Conservation (phyloP, 164 flowering plant genomes). For the Buxus sempervirens region DNA sequence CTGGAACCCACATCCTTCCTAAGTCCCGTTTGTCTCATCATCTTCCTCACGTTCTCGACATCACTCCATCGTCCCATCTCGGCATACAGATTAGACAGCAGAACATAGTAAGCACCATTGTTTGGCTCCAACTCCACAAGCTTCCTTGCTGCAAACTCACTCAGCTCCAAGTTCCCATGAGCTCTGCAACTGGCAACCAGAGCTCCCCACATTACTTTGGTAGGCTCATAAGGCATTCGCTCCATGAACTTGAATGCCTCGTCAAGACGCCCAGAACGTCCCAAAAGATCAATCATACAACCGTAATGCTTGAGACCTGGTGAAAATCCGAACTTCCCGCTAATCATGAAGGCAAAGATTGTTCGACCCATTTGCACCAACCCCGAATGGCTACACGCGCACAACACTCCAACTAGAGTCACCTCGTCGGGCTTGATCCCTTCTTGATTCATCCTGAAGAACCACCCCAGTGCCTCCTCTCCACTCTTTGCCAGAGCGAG, state of each 20-base stretch:
- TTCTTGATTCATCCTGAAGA: slow-evolving; percentile 38
- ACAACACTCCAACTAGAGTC: slow-evolving; percentile 36
- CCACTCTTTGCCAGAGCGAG: slow-evolving; percentile 45
- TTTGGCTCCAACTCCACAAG: slow-evolving; percentile 47
- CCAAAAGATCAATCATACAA: slow-evolving; percentile 49
- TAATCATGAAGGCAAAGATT: slow-evolving; percentile 31
- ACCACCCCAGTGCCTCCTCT: slow-evolving; percentile 39
- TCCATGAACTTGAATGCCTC: slow-evolving; percentile 39
- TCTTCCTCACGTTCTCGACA: slow-evolving; percentile 28
- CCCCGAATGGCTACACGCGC: slow-evolving; percentile 52
- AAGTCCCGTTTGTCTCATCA: slow-evolving; percentile 48
- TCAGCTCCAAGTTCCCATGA: slow-evolving; percentile 33
- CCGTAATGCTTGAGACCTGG: slow-evolving; percentile 46
- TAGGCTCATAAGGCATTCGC: slow-evolving; percentile 48
- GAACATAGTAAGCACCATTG: slow-evolving; percentile 36
- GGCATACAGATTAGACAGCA: slow-evolving; percentile 49
- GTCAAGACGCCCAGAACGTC: slow-evolving; percentile 35
- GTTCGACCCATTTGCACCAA: slow-evolving; percentile 34
- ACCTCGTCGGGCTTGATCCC: slow-evolving; percentile 41
- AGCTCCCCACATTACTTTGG: slow-evolving; percentile 51
- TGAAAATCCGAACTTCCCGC: slow-evolving; percentile 37
- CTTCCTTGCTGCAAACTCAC: slow-evolving; percentile 48
- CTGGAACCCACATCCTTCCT: slow-evolving; percentile 43
- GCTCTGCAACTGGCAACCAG: slow-evolving; percentile 39
- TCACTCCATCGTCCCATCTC: slow-evolving; percentile 51